Evolutionary conservation across 345 rosid species (phyloP), one percentile per base, ranked within the genome.

Genomic region (Rubroshorea leprosula): DNA sequence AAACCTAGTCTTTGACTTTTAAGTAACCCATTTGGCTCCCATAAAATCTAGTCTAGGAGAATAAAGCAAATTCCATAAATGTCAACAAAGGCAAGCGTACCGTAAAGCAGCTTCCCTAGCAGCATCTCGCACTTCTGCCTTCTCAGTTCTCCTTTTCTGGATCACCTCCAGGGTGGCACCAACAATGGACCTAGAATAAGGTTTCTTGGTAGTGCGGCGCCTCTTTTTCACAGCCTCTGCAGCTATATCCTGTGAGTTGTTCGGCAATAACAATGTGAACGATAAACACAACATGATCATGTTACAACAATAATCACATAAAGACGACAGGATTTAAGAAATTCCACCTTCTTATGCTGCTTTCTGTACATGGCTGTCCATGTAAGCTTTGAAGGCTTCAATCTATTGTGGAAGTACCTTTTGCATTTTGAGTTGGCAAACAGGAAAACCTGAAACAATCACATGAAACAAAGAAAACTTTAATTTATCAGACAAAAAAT

Each of bases 321-420:
- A 2, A 26, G n/a, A 52, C 11, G 19, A 52, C 10, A 51, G 7
- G 25, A 25, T 9, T 51, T 13, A 31, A 15, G 8, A 5, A 39
- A 19, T 26, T 7, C 31, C 25, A 84, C 87, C 90, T 84, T 85
- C 70, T 85, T 85, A 57, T 85, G 87, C 47, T 82, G 87, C 71
- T 85, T 82, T 67, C 87, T 62, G 72, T 73, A 85, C 85, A 85
- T 78, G 52, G 85, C 83, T 0, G 91, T 85, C 91, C 87, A 82
- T 14, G 86, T 82, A 53, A 91, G 92, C 85, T 91, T 88, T 0
- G 92, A 91, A 0, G 98, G 98, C 88, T 91, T 91, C 85, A 86
- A 54, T 35, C 83, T 76, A 69, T 86, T 88, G 78, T 88, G 96
- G 74, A 91, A 88, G 73, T 91, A 88, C 77, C 86, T 75, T 77